A percentile compares a stretch with the other conserved stretches of the same genome.
Conservation (phyloP, 108 stramenopile genomes). For the Stephanodiscus triporus region DNA sequence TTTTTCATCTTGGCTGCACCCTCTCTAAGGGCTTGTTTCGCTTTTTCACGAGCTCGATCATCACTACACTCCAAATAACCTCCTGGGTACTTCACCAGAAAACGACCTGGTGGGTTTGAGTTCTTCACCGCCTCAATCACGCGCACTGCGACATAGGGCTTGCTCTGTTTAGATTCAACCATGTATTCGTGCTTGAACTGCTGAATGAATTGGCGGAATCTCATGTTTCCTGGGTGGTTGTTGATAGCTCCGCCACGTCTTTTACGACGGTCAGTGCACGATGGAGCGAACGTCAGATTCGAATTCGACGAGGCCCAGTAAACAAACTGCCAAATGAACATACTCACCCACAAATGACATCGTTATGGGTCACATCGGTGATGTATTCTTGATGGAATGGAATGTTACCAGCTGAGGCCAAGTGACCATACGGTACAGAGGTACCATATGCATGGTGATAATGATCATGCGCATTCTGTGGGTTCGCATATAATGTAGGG, state of each 20-base stretch:
- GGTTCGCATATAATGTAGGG: slow-evolving; percentile 9
- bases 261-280: too few relatives aligned
- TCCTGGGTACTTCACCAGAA: slow-evolving; percentile 36
- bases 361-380: slow-evolving; percentile 26
- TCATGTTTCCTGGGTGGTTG: slow-evolving; percentile 45
- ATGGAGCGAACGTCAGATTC: neutral
- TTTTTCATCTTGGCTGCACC: slow-evolving; percentile 50
- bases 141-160: slow-evolving; percentile 34
- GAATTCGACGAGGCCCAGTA: too few relatives aligned
- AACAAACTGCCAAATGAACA: neutral
- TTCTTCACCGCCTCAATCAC: slow-evolving; percentile 34
- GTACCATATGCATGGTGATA: neutral
- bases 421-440: slow-evolving; percentile 4
- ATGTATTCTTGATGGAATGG: slow-evolving; percentile 20
- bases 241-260: slow-evolving; percentile 44
- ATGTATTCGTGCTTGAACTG: slow-evolving; percentile 47
- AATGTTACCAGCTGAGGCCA: neutral
- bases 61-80: slow-evolving; percentile 39
- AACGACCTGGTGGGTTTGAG: slow-evolving; percentile 38
- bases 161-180: slow-evolving; percentile 39
- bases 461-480: neutral
- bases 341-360: slow-evolving; percentile 43
- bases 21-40: slow-evolving; percentile 49
- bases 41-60: slow-evolving; percentile 44
- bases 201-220: slow-evolving; percentile 44